These are phyloP conservation scores for Maudiozyma serrabonitensis DNA, from an alignment of 805 yeast species.

Conservation along the genomic window DNA sequence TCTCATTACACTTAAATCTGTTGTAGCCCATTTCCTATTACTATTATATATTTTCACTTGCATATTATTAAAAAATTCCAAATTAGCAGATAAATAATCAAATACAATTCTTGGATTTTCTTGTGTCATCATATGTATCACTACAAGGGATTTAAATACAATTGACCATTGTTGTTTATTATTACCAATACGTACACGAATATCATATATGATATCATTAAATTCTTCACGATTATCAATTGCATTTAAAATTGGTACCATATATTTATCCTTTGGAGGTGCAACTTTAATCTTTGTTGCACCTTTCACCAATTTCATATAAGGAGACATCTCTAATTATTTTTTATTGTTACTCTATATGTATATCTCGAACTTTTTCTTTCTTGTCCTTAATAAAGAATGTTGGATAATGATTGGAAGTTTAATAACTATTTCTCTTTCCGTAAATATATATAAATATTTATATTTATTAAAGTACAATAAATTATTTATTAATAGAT, in stretches of 20 bases:
- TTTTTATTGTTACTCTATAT: background rate
- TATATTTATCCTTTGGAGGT: constrained; percentile 92
- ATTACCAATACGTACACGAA: constrained; percentile 57
- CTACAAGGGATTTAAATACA: constrained; percentile 76
- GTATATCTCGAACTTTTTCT: background rate
- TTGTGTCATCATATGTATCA: constrained; percentile 81
- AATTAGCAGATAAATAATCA: constrained; percentile 39
- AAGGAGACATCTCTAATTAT: constrained; percentile 22
- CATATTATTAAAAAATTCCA: constrained; percentile 39
- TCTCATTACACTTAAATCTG: constrained; percentile 47
- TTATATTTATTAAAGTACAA: too few species aligned
- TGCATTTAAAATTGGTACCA: constrained; percentile 72
- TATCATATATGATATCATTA: constrained; percentile 54
- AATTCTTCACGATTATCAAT: constrained; percentile 38
- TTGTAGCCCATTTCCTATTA: constrained; percentile 25
- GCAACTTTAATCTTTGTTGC: constrained; percentile 77
- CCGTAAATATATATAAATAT: too few species aligned
- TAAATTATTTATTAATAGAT: too few species aligned
- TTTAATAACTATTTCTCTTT: too few species aligned
- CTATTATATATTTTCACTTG: constrained; percentile 3
- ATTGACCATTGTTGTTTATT: constrained; percentile 77
- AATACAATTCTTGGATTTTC: constrained; percentile 41
- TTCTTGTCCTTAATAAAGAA: too few species aligned
- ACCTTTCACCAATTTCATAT: constrained; percentile 67
- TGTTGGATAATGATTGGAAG: too few species aligned